Evolutionary conservation across 805 yeast genomes (phyloP), one percentile per base, ranked within the genome.

Genomic region (Hyphopichia homilentoma): DNA sequence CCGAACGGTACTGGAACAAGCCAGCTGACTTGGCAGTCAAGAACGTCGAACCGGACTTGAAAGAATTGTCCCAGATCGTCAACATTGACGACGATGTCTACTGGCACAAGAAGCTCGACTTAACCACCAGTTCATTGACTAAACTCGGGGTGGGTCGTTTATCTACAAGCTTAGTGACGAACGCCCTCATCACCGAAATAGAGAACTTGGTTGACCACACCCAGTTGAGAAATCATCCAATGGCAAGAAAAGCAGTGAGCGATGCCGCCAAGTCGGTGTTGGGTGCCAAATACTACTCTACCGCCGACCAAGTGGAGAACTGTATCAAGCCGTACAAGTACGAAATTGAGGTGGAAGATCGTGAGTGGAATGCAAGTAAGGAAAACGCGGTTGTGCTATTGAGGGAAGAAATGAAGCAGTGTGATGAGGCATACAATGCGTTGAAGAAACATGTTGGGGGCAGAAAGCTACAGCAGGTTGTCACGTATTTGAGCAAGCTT

Each of bases 281-380:
- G 40, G 80, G 80, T 41, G 64, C 84, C 17, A 78, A 90, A 43
- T 93, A 75, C 54, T 85, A 80, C 43, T 81, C 95, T 1, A 90
- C 98, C 0, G 95, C 98, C 0, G 99, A 94, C 56, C 99, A 93
- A 57, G 97, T 93, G 5, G 99, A 93, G 51, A 93, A 94, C 58
- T 89, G 97, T 62, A 90, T 93, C 50, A 93, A 93, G 56, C 99
- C 99, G 2, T 93, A 83, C 65, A 93, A 93, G 62, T 93, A 90
- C 56, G 99, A 93, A 52, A 89, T 93, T 38, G 99, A 93, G 51
- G 77, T 93, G 30, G 97, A 93, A 52, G 95, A 89, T 46, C 71
- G 96, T 24, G 99, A 93, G 56, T 93, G 99, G 99, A 61, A 66
- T 19, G 52, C 73, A 6, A 81, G 96, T 23, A 77, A 85, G 38